Base-by-base conservation (phyloP, 768 basidiomycete species). In the Mycena pura region DNA sequence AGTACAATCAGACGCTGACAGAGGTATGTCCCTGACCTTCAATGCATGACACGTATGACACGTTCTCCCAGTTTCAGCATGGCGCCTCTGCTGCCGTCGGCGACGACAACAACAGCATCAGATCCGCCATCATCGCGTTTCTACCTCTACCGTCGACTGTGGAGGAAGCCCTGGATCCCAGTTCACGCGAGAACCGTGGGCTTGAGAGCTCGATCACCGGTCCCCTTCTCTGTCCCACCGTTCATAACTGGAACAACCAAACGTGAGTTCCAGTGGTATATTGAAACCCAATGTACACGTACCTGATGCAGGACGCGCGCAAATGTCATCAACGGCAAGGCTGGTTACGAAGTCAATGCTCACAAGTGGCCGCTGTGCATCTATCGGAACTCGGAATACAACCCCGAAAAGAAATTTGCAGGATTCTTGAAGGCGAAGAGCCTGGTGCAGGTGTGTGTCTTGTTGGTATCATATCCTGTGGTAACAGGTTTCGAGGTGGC, bases 141-240 rank as follows among this genome's bases (percentile, higher is more conserved):
- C 28, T 75, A n/a, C 69, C 64, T 36, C 40, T 41, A 6, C 14
- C 22, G 19, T 34, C 10, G 14, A 53, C 32, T 22, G n/a, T n/a
- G n/a, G n/a, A n/a, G n/a, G 54, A 55, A 11, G 19, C 64, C 21
- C 43, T 65, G 14, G 41, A 34, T 14, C 49, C 62, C 41, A 19
- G 57, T 10, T 44, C 36, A 14, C 61, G 57, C 21, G 25, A 34
- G 24, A 65, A 62, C 24, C 66, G 53, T 2, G 65, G 72, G 0
- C 56, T 64, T 13, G 60, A 71, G 31, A 68, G 76, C 54, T 69
- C 73, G 24, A 29, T 69, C 0, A 74, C 71, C 3, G 73, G 75
- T 0, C 40, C 55, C 1, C 65, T 74, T 6, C 63, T 78, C 3
- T 74, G 72, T 34, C 73, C 73, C 0, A 65, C 69, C 19, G 65